Conservation (phyloP, 2,329 filamentous ascomycete species). For the Pseudopithomyces chartarum region DNA sequence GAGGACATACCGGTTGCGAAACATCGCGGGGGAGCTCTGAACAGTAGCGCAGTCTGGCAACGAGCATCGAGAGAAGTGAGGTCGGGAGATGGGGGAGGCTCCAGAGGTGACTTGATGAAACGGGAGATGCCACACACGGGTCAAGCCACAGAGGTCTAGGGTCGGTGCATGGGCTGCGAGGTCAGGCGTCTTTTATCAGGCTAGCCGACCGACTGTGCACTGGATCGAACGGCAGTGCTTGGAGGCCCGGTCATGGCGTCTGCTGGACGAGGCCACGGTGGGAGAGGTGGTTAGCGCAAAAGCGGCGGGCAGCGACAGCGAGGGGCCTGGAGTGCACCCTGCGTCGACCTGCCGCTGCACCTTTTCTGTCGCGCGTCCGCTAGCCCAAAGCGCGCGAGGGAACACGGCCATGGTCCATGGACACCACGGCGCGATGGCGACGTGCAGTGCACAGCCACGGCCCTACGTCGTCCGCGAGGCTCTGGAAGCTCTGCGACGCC, state of each 20-base stretch:
- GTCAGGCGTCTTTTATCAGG: conserved; percentile 45
- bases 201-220: conserved; percentile 30
- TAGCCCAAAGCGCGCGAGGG: conserved; percentile 17
- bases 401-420: conserved; percentile 15
- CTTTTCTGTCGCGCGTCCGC: conserved; percentile 15
- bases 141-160: conserved; percentile 42
- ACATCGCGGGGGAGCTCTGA: conserved; percentile 47
- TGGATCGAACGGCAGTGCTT: conserved; percentile 28
- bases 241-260: conserved; percentile 25
- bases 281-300: conserved; percentile 10
- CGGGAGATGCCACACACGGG: conserved; percentile 41
- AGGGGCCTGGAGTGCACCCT: conserved; percentile 23
- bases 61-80: conserved; percentile 40
- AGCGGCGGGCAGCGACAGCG: conserved; percentile 13
- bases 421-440: conserved; percentile 21
- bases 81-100: conserved; percentile 31
- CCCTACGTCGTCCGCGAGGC: conserved; percentile 34
- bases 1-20: conserved; percentile 52
- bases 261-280: conserved; percentile 13
- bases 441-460: conserved; percentile 42
- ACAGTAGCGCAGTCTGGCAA: conserved; percentile 26
- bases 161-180: conserved; percentile 25
- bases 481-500: conserved; percentile 30
- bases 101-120: conserved; percentile 36
- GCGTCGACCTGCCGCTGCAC: conserved; percentile 24